These are phyloP conservation scores for Sambucus nigra DNA, from an alignment of 129 eudicot genomes.

Conservation along the genomic window DNA sequence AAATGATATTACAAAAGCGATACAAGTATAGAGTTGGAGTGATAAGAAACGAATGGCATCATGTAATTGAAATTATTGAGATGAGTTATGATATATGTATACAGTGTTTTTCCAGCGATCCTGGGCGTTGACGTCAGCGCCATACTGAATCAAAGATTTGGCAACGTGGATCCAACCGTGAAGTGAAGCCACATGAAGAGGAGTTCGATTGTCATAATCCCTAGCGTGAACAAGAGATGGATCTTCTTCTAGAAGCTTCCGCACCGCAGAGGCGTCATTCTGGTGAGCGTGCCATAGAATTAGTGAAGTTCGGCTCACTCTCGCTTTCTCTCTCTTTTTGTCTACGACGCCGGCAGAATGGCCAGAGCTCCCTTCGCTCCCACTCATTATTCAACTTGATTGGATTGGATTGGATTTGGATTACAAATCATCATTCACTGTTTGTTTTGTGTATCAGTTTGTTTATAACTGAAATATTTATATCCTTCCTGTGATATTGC, in stretches of 20 bases:
- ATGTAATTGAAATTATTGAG: background rate
- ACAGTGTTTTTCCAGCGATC: constrained; percentile 99
- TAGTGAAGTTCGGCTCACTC: constrained; percentile 80
- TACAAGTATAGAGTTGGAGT: too few species aligned
- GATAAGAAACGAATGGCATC: too few species aligned
- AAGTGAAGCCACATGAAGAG: constrained; percentile 88
- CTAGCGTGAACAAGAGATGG: constrained; percentile 55
- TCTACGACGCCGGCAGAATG: constrained; percentile 40
- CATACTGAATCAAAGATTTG: constrained; percentile 57
- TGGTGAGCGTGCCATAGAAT: constrained; percentile 97
- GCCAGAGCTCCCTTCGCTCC: constrained; percentile 75
- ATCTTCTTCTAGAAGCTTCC: constrained; percentile 83
- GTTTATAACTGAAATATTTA: too few species aligned
- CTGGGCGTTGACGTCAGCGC: constrained; percentile 88
- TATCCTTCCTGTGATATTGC: too few species aligned
- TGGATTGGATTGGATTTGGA: background rate
- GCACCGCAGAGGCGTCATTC: constrained; percentile 59
- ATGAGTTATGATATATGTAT: background rate
- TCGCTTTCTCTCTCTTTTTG: constrained; percentile 77
- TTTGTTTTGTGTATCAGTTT: too few species aligned
- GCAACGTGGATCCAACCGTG: constrained; percentile 94
- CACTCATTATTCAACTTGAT: constrained; percentile 60
- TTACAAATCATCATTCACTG: too few species aligned
- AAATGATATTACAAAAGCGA: too few species aligned
- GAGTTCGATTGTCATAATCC: constrained; percentile 85